These are phyloP conservation scores for Hericium rajendrae DNA, from an alignment of 768 basidiomycete genomes.

Conservation along the genomic window DNA sequence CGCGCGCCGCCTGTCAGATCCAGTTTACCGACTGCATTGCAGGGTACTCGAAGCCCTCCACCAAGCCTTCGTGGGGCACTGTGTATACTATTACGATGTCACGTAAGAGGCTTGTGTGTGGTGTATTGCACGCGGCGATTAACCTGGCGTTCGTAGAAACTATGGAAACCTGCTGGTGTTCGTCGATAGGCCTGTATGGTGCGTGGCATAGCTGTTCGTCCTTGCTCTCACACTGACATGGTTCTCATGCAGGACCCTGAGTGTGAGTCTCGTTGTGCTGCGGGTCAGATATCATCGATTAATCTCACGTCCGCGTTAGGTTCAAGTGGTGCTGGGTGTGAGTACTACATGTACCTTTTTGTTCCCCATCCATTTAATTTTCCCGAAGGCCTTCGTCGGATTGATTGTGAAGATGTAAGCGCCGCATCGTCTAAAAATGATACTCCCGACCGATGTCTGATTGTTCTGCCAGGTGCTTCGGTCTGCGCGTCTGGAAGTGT, in stretches of 20 bases:
- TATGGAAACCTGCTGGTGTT: constrained; percentile 1
- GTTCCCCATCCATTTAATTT: not conserved
- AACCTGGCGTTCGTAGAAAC: constrained; percentile 1
- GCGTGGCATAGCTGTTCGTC: not conserved
- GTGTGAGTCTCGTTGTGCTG: constrained; percentile 6
- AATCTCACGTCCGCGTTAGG: not conserved
- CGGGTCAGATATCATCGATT: not conserved
- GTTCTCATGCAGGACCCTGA: constrained; percentile 6
- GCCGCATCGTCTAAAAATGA: not conserved
- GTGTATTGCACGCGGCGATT: not conserved
- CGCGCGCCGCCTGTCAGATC: not conserved
- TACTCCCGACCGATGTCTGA: not conserved
- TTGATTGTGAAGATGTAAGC: constrained; percentile 11
- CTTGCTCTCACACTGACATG: not conserved
- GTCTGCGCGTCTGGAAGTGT: constrained; percentile 15
- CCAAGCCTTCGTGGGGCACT: constrained; percentile 10
- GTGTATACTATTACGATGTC: constrained; percentile 7
- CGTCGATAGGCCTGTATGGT: constrained; percentile 10
- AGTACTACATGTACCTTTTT: not conserved
- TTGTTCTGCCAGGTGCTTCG: constrained; percentile 10
- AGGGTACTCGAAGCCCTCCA: constrained; percentile 11
- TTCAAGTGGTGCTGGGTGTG: constrained; percentile 10
- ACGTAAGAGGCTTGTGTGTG: not conserved
- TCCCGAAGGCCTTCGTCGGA: constrained; percentile 5
- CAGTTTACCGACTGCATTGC: not conserved